Evolutionary conservation across 345 rosid genomes (phyloP).

Genomic region (Garcia nutans): DNA sequence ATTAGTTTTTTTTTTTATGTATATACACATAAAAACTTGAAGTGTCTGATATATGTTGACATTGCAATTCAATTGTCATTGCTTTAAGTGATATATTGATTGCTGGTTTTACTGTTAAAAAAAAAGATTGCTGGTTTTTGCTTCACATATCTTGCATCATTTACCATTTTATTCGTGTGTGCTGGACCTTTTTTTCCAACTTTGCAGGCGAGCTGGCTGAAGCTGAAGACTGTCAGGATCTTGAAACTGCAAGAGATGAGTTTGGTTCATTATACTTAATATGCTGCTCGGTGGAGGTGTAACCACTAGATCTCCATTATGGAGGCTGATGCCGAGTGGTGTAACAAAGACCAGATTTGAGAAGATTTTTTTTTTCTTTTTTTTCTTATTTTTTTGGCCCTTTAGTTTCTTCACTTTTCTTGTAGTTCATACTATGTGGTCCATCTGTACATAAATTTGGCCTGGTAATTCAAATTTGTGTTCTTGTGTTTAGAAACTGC

Average conservation of each 20-base stretch:
- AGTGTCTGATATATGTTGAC: too few relatives aligned
- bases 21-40: too few relatives aligned
- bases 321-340: conserved; percentile 2
- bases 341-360: conserved; percentile 4
- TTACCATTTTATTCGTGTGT: too few relatives aligned
- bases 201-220: too few relatives aligned
- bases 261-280: background rate
- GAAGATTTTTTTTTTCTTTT: background rate
- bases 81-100: too few relatives aligned
- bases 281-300: conserved; percentile 1
- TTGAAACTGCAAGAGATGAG: conserved; percentile 3
- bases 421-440: conserved; percentile 3
- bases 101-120: too few relatives aligned
- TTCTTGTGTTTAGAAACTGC: conserved; percentile 12
- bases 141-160: too few relatives aligned
- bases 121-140: too few relatives aligned
- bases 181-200: too few relatives aligned
- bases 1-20: too few relatives aligned
- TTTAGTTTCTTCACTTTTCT: background rate
- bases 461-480: conserved; percentile 15
- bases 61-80: too few relatives aligned
- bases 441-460: conserved; percentile 30
- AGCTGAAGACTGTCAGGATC: too few relatives aligned
- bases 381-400: background rate
- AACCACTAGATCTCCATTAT: conserved; percentile 9